Evolutionary conservation across 1,284 basidiomycete genomes (phyloP).

Genomic region (Termitomyces sp.): DNA sequence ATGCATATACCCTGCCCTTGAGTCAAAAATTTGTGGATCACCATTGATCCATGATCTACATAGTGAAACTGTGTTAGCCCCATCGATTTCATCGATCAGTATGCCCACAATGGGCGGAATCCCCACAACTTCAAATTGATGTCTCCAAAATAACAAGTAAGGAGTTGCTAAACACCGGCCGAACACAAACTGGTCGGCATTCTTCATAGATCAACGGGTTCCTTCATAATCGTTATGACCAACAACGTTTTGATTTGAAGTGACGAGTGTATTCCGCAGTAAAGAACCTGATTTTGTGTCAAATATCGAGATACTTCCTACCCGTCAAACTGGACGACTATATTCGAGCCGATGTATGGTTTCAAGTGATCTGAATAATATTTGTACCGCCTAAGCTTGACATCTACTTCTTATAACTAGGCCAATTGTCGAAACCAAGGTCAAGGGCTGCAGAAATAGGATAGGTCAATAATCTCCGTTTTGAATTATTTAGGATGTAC

Average conservation of each 20-base stretch:
- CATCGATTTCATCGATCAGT: not conserved
- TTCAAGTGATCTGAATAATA: not conserved
- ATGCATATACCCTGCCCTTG: not conserved
- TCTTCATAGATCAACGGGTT: not conserved
- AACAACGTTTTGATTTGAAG: not conserved
- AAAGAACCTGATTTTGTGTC: not conserved
- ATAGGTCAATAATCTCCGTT: constrained; percentile 5
- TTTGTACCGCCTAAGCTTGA: not conserved
- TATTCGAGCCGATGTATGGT: not conserved
- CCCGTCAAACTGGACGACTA: not conserved
- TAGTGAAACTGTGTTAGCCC: not conserved
- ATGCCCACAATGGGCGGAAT: not conserved
- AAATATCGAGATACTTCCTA: not conserved
- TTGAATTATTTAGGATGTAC: constrained; percentile 21
- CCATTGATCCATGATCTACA: not conserved
- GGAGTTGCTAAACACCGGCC: not conserved
- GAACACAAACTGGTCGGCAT: not conserved
- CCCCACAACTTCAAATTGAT: not conserved
- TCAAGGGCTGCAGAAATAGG: constrained; percentile 42
- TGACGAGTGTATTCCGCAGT: not conserved
- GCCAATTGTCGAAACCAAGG: constrained; percentile 69
- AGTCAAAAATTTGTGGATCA: not conserved
- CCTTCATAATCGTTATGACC: not conserved
- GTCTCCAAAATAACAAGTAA: not conserved
- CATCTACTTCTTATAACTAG: constrained; percentile 19